A percentile compares a stretch with the other conserved stretches of the same genome.
Evolutionary conservation across 2,329 filamentous ascomycete species (phyloP).

Genomic region (Sclerotinia subarctica): DNA sequence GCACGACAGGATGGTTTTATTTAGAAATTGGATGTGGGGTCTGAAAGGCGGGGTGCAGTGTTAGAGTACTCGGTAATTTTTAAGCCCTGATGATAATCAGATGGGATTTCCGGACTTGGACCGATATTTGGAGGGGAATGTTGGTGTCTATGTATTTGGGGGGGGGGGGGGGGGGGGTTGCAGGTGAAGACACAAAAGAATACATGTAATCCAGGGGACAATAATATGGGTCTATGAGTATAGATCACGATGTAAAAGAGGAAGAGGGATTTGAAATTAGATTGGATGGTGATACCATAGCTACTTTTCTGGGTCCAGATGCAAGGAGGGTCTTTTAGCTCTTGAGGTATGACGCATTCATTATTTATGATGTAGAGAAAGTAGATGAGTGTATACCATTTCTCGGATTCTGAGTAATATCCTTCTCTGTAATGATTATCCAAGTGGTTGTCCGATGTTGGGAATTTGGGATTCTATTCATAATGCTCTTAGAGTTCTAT

Average conservation of each 20-base stretch:
- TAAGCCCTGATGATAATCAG: no score
- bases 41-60: no score
- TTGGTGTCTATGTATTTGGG: no score
- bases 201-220: background rate
- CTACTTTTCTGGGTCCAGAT: background rate
- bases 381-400: background rate
- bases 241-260: background rate
- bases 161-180: no score
- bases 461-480: background rate
- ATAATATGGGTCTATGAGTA: background rate
- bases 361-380: background rate
- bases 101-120: no score
- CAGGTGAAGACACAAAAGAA: no score
- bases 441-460: background rate
- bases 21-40: no score
- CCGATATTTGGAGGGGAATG: no score
- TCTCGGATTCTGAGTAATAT: background rate
- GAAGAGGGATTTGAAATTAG: background rate
- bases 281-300: background rate
- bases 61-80: no score
- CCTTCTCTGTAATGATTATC: background rate
- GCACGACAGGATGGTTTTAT: no score
- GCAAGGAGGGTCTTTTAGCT: background rate
- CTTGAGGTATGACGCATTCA: background rate
- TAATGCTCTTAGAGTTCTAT: background rate